phyloP scores from a whole-genome alignment of 805 yeast genomes.

The Candida quercuum region DNA sequence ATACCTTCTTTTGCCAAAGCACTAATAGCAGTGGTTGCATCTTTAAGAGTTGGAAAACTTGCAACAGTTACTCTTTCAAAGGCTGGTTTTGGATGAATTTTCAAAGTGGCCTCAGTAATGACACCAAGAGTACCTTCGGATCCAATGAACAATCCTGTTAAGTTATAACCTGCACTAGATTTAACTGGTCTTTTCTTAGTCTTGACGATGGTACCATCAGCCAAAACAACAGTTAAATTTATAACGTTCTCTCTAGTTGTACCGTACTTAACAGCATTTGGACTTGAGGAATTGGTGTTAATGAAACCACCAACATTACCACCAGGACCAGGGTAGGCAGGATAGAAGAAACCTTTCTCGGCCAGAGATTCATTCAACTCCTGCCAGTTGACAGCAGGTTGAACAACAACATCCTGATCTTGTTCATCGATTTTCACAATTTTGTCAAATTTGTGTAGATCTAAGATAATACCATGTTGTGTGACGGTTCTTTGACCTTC shows the following conservation, averaged over 20 bases:
- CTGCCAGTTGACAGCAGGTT: conserved; percentile 75
- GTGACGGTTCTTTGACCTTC: conserved; percentile 59
- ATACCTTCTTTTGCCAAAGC: conserved; percentile 54
- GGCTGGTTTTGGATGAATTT: conserved; percentile 54
- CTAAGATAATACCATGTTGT: conserved; percentile 40
- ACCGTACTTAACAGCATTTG: conserved; percentile 68
- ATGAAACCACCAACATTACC: conserved; percentile 72
- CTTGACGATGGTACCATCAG: conserved; percentile 69
- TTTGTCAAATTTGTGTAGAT: conserved; percentile 46
- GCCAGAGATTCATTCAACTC: conserved; percentile 44
- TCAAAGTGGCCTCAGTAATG: conserved; percentile 66
- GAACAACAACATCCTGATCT: conserved; percentile 66
- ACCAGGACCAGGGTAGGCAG: conserved; percentile 76
- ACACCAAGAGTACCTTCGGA: conserved; percentile 74
- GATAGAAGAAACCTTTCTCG: conserved; percentile 58
- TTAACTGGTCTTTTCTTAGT: conserved; percentile 68
- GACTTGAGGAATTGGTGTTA: conserved; percentile 68
- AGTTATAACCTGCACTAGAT: conserved; percentile 71
- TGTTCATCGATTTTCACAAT: conserved; percentile 48
- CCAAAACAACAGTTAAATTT: conserved; percentile 61
- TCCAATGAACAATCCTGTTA: conserved; percentile 64
- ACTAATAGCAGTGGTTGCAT: conserved; percentile 64
- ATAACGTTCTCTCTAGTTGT: conserved; percentile 67
- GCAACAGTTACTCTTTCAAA: conserved; percentile 61
- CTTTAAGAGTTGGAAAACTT: conserved; percentile 59